phyloP scores from a whole-genome alignment of 305 asterid species.

The Fraxinus albicans region DNA sequence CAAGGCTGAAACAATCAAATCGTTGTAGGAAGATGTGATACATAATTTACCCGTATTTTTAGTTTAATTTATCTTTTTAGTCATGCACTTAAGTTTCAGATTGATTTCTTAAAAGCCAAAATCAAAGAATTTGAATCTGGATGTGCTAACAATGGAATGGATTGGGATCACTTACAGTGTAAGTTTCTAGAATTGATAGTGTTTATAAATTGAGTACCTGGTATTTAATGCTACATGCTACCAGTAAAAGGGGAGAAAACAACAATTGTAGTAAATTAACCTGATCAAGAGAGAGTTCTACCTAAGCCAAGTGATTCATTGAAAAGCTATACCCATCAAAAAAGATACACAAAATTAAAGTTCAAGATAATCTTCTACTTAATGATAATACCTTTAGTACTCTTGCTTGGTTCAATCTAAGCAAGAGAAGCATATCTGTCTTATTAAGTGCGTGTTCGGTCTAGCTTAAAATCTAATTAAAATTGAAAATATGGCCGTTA shows the following conservation, averaged over 20 bases:
- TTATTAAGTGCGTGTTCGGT: no score
- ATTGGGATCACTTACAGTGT: slow-evolving; percentile 4
- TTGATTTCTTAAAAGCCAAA: slow-evolving; percentile 59
- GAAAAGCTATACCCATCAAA: slow-evolving; percentile 67
- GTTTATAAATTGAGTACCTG: slow-evolving; percentile 9
- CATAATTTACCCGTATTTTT: slow-evolving; percentile 17
- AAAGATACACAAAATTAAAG: slow-evolving; percentile 76
- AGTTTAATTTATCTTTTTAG: slow-evolving; percentile 28
- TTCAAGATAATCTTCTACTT: slow-evolving; percentile 58
- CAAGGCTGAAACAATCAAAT: slow-evolving; percentile 45
- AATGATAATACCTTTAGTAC: background rate
- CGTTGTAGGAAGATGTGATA: slow-evolving; percentile 67
- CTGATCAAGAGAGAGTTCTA: slow-evolving; percentile 33
- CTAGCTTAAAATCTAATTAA: no score
- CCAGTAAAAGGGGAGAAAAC: slow-evolving; percentile 42
- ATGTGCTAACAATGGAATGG: slow-evolving; percentile 46
- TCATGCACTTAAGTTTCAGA: slow-evolving; percentile 43
- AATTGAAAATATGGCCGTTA: no score
- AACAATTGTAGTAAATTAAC: slow-evolving; percentile 26
- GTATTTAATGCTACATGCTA: slow-evolving; percentile 26
- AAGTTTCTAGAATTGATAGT: background rate
- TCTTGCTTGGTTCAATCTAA: background rate
- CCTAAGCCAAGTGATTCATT: slow-evolving; percentile 39
- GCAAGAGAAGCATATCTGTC: background rate
- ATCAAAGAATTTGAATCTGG: slow-evolving; percentile 53